These are phyloP conservation scores for Cadophora malorum DNA, from an alignment of 2,329 filamentous ascomycete genomes.

Conservation along the genomic window DNA sequence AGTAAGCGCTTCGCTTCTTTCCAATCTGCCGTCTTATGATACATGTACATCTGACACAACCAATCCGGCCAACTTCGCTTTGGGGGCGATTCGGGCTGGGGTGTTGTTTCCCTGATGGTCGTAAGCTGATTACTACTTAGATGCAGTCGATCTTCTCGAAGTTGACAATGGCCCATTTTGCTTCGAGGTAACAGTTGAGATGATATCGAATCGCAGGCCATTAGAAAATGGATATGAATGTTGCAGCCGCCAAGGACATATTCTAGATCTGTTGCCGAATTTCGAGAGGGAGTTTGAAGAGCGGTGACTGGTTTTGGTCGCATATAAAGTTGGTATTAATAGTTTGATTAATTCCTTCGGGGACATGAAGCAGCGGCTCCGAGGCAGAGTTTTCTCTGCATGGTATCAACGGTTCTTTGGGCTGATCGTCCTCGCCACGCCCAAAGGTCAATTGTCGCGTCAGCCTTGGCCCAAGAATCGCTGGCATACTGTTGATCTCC, in stretches of 20 bases:
- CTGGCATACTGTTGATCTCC: conserved; percentile 3
- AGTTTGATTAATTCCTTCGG: not conserved
- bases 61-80: too few relatives aligned
- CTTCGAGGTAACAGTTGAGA: not conserved
- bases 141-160: conserved; percentile 19
- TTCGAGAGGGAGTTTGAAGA: conserved; percentile 29
- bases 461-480: conserved; percentile 9
- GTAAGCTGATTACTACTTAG: not conserved
- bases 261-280: conserved; percentile 30
- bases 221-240: conserved; percentile 29
- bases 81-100: not conserved
- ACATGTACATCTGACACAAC: too few relatives aligned
- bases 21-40: too few relatives aligned
- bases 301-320: conserved; percentile 16
- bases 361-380: too few relatives aligned
- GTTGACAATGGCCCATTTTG: conserved; percentile 21
- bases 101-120: conserved; percentile 19
- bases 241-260: conserved; percentile 27
- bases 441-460: conserved; percentile 10
- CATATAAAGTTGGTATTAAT: not conserved
- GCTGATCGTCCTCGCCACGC: not conserved
- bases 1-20: conserved; percentile 22
- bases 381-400: not conserved
- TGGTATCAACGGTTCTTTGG: too few relatives aligned
- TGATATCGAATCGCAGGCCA: too few relatives aligned